Evolutionary conservation across 139 green algal genomes (phyloP).

Genomic region (Volvox reticuliferus): DNA sequence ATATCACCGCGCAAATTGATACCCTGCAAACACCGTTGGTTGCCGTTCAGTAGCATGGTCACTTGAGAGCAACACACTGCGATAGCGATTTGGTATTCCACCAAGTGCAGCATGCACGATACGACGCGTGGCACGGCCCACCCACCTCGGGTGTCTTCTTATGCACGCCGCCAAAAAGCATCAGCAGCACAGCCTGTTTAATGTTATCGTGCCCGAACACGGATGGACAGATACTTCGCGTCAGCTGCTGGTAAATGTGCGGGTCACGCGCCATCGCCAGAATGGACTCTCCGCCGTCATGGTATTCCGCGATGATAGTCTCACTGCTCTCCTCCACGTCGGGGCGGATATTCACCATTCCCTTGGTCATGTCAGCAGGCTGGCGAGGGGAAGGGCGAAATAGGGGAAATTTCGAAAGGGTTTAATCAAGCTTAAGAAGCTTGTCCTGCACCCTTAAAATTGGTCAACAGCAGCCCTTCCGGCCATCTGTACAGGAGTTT

Average conservation of each 20-base stretch:
- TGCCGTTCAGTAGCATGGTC: too few relatives aligned
- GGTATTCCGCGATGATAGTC: slow-evolving; percentile 75
- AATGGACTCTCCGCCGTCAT: slow-evolving; percentile 61
- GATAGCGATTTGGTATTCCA: too few relatives aligned
- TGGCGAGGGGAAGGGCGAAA: slow-evolving; percentile 49
- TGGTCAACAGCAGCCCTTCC: background rate
- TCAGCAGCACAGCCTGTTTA: slow-evolving; percentile 94
- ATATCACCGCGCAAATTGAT: slow-evolving; percentile 97
- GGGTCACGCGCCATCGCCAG: slow-evolving; percentile 54
- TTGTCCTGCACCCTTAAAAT: too few relatives aligned
- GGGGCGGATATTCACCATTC: slow-evolving; percentile 86
- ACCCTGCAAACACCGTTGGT: slow-evolving; percentile 63
- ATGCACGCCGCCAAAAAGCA: slow-evolving; percentile 94
- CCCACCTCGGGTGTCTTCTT: slow-evolving; percentile 87
- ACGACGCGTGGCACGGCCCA: too few relatives aligned
- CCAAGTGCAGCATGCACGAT: too few relatives aligned
- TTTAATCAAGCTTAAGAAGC: too few relatives aligned
- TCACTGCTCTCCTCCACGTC: slow-evolving; percentile 74
- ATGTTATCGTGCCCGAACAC: slow-evolving; percentile 89
- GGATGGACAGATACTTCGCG: slow-evolving; percentile 83
- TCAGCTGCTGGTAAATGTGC: slow-evolving; percentile 80
- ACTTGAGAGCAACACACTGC: too few relatives aligned
- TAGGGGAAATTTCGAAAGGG: too few relatives aligned
- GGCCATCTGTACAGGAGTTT: background rate
- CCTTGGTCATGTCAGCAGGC: slow-evolving; percentile 62